Base-by-base conservation (phyloP, 2,329 filamentous ascomycete species). In the Colletotrichum incanum region DNA sequence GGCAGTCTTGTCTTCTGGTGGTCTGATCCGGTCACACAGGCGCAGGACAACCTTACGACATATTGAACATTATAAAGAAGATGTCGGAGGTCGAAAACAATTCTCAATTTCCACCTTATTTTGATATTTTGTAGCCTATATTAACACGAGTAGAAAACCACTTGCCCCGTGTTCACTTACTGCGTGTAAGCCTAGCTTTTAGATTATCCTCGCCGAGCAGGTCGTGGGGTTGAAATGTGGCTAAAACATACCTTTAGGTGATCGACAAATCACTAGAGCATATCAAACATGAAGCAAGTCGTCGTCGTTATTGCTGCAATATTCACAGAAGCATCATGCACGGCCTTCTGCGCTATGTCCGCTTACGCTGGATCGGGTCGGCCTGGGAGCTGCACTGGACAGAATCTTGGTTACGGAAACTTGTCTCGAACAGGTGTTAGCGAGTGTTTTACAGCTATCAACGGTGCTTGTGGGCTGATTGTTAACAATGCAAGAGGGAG, bases 281-380 rank as follows among this genome's bases (percentile, higher is more conserved):
- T 26, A 16, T 2, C 18, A 0, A 54, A 28, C 2, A 67, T 72
- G 69, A 72, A 41, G 7, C 8, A 18, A 1, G 23, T 28, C 0
- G 6, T 20, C 16, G 3, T 70, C 2, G 20, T 70, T 0, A 9
- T 39, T 7, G 18, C 37, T 1, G 6, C 26, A 0, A 14, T 31
- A 0, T 23, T 72, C 37, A 12, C 45, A 0, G 18, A 39, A 3
- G 23, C 11, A 16, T 45, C 70, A 2, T 12, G 34, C 18, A 65
- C 70, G 4, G 47, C 52, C 5, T 70, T 64, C 54, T 72, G 70
- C 16, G 70, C 62, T 1, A 60, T 52, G 31, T 72, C 70, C 0
- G 70, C 70, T 16, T 72, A 72, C 16, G 12, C 70, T 1, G 70
- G 70, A 5, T 39, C 59, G 3, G 65, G 70, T 9, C 70, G 62